A percentile compares a stretch with the other conserved stretches of the same genome.
Evolutionary conservation across 139 green algal genomes (phyloP).

Genomic region (Chlamydomonas applanata): DNA sequence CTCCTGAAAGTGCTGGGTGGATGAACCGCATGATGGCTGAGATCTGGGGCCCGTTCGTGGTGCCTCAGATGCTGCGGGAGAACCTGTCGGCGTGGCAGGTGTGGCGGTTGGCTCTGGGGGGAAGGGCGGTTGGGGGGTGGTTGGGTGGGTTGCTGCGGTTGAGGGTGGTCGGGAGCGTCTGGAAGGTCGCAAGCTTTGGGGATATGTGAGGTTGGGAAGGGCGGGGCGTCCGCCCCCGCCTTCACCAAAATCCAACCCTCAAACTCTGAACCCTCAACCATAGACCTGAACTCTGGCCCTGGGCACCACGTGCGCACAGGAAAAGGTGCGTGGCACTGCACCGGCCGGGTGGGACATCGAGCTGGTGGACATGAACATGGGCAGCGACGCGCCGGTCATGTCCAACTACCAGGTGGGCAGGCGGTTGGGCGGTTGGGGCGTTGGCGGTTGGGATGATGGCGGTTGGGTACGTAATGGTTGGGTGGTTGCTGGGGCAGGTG

Average conservation of each 20-base stretch:
- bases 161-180: neutral
- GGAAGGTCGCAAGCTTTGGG: no score
- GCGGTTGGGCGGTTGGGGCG: no score
- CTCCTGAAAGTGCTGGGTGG: constrained; percentile 39
- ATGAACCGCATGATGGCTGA: constrained; percentile 37
- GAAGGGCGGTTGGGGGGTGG: no score
- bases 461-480: no score
- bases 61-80: constrained; percentile 40
- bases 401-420: constrained; percentile 37
- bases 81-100: constrained; percentile 46
- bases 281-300: no score
- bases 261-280: no score
- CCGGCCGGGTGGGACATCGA: constrained; percentile 46
- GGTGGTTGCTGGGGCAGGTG: no score
- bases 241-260: no score
- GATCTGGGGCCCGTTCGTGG: constrained; percentile 38
- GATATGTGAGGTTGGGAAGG: neutral
- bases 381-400: constrained; percentile 33
- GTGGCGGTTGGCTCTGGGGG: neutral
- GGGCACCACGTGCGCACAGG: no score
- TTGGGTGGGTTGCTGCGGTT: no score
- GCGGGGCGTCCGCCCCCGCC: no score
- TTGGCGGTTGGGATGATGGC: no score
- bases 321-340: constrained; percentile 30
- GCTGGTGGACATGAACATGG: constrained; percentile 41